Percentiles rank a stretch among this genome's conserved stretches.
Conservation (phyloP, 345 rosid genomes). For the Moricandia arvensis region DNA sequence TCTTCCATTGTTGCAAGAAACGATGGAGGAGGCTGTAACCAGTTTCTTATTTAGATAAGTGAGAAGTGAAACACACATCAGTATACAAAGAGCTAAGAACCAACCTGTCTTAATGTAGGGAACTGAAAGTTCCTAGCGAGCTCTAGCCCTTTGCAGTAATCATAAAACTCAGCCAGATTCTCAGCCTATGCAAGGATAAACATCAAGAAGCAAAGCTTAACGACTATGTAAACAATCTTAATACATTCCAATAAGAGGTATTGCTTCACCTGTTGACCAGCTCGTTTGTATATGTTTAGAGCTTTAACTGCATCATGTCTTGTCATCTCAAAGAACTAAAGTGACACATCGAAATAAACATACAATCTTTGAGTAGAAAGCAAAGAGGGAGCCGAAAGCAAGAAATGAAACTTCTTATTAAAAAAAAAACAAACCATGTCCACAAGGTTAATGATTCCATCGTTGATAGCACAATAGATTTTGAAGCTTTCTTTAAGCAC, state of each 20-base stretch:
- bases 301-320: slow-evolving; percentile 93
- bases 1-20: slow-evolving; percentile 97
- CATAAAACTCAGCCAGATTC: slow-evolving; percentile 83
- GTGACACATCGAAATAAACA: slow-evolving; percentile 4
- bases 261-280: slow-evolving; percentile 83
- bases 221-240: not conserved
- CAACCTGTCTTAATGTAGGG: slow-evolving; percentile 92
- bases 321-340: slow-evolving; percentile 93
- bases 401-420: not conserved
- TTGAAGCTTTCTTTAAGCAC: slow-evolving; percentile 95
- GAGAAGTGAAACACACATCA: not conserved
- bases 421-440: slow-evolving; percentile 62
- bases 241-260: not conserved
- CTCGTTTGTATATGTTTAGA: slow-evolving; percentile 74
- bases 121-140: slow-evolving; percentile 93
- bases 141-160: slow-evolving; percentile 90
- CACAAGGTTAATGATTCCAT: slow-evolving; percentile 93
- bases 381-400: not conserved
- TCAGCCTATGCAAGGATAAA: slow-evolving; percentile 56
- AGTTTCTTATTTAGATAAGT: not conserved
- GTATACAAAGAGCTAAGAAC: slow-evolving; percentile 24
- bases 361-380: slow-evolving; percentile 3
- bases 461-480: slow-evolving; percentile 89
- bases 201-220: not conserved
- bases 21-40: slow-evolving; percentile 85